Conservation (phyloP, 2,329 filamentous ascomycete genomes). For the Clonostachys sp. region DNA sequence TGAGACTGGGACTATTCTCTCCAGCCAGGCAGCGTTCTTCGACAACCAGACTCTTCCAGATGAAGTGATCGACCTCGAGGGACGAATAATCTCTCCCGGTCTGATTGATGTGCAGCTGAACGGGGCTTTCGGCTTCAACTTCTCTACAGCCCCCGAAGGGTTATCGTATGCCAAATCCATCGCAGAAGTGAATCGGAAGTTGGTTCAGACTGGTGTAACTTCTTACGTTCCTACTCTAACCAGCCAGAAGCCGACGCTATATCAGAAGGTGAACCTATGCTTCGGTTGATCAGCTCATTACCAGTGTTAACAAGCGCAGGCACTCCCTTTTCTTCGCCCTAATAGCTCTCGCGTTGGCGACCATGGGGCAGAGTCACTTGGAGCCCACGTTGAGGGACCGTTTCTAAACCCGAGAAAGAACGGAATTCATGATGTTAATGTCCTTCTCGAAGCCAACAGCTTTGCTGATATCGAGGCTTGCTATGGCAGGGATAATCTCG, state of each 20-base stretch:
- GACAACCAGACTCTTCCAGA: conserved; percentile 66
- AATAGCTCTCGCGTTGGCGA: conserved; percentile 57
- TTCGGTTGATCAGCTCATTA: background rate
- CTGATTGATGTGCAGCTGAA: conserved; percentile 92
- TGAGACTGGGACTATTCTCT: conserved; percentile 73
- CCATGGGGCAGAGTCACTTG: conserved; percentile 80
- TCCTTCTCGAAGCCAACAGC: conserved; percentile 60
- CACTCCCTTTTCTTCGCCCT: conserved; percentile 73
- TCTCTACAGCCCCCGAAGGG: conserved; percentile 69
- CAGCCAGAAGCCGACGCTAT: conserved; percentile 75
- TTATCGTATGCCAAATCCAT: conserved; percentile 69
- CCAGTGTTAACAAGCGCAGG: conserved; percentile 22
- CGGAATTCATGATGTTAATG: conserved; percentile 76
- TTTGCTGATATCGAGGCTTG: conserved; percentile 64
- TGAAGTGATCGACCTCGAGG: conserved; percentile 70
- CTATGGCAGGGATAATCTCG: conserved; percentile 70
- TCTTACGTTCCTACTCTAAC: conserved; percentile 84
- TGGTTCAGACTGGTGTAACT: conserved; percentile 79
- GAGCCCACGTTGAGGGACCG: conserved; percentile 86
- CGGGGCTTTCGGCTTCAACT: conserved; percentile 90
- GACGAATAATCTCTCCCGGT: conserved; percentile 79
- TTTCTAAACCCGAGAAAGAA: conserved; percentile 82
- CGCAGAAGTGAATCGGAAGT: conserved; percentile 61
- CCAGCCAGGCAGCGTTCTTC: conserved; percentile 64
- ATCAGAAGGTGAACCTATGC: conserved; percentile 56